Conservation (phyloP, 2,329 filamentous ascomycete genomes). For the Stemphylium vesicarium region DNA sequence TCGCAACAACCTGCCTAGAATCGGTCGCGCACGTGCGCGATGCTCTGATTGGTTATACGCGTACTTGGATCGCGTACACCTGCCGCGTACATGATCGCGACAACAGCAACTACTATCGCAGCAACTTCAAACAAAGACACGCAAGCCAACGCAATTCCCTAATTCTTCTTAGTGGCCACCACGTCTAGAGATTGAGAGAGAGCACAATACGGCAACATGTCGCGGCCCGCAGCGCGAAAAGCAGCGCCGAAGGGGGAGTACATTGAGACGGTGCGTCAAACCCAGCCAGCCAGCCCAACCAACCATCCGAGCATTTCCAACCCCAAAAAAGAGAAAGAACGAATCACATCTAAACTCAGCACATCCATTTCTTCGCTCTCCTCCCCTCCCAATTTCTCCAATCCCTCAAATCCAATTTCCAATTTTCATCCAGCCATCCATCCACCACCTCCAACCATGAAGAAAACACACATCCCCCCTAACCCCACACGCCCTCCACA, state of each 20-base stretch:
- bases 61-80: slow-evolving; percentile 9
- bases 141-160: background rate
- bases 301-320: background rate
- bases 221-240: slow-evolving; percentile 58
- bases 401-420: background rate
- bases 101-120: background rate
- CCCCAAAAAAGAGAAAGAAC: background rate
- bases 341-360: background rate
- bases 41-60: slow-evolving; percentile 5
- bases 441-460: background rate
- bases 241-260: slow-evolving; percentile 82
- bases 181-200: background rate
- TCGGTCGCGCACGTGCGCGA: background rate
- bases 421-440: background rate
- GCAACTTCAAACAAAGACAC: background rate
- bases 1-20: background rate
- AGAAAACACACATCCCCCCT: background rate
- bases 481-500: background rate
- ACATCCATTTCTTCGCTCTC: background rate
- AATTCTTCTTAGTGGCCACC: no score
- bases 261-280: slow-evolving; percentile 85
- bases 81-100: background rate
- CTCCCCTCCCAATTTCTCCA: background rate
- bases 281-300: background rate
- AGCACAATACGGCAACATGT: slow-evolving; percentile 39